Percentiles rank a stretch among this genome's conserved stretches.
Evolutionary conservation across 352 stramenopile genomes (phyloP).

Genomic region (Halophytophthora batemanensis): DNA sequence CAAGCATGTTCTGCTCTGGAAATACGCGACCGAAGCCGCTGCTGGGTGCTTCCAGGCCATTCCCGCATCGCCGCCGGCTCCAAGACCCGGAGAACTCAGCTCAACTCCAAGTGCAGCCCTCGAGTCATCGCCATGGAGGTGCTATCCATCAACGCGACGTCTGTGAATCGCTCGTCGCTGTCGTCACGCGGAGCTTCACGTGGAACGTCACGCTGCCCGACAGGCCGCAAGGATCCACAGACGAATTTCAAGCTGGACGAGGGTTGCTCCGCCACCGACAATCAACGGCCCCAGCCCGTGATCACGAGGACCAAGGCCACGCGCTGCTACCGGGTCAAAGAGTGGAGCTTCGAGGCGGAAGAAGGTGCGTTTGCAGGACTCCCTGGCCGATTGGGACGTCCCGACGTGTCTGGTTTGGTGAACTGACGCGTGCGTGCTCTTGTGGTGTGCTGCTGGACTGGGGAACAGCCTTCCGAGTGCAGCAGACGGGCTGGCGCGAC

Average conservation of each 20-base stretch:
- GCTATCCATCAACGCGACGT: constrained; percentile 33
- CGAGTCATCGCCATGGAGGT: constrained; percentile 24
- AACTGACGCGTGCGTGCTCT: not conserved
- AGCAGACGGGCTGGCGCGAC: constrained; percentile 71
- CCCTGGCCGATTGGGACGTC: too few relatives aligned
- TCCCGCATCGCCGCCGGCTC: not conserved
- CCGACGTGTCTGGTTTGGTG: not conserved
- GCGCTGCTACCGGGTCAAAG: constrained; percentile 61
- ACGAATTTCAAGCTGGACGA: constrained; percentile 62
- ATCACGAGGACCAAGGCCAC: constrained; percentile 51
- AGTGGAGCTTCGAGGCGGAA: constrained; percentile 67
- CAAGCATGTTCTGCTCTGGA: too few relatives aligned
- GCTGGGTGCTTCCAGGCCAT: not conserved
- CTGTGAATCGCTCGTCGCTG: constrained; percentile 28
- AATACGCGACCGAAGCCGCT: constrained; percentile 6
- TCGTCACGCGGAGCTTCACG: constrained; percentile 37
- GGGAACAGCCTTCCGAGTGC: constrained; percentile 57
- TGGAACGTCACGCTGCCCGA: constrained; percentile 20
- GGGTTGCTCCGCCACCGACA: constrained; percentile 25
- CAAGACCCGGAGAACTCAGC: not conserved
- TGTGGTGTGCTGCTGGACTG: too few relatives aligned
- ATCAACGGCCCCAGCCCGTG: constrained; percentile 28
- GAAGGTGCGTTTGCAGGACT: constrained; percentile 36
- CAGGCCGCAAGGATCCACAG: constrained; percentile 10
- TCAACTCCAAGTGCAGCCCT: constrained; percentile 2